Evolutionary conservation across 306 rosid species (phyloP), one percentile per base, ranked within the genome.

Genomic region (Acacia acuminata): DNA sequence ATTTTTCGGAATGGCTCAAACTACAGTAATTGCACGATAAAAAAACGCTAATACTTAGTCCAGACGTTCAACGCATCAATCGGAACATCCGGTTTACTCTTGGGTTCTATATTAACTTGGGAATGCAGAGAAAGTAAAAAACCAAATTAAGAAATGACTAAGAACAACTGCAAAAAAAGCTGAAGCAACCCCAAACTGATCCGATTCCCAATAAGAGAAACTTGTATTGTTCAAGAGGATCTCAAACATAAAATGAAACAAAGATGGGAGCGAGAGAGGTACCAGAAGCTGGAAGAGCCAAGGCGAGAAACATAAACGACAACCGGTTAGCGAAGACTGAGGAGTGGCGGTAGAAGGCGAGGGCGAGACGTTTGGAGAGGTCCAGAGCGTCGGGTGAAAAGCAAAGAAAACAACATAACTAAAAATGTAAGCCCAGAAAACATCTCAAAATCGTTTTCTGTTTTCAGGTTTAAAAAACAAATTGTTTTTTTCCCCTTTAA

Each of bases 181-280:
- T 30, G 17, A 13, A 71, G 48, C 22, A 19, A 75, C 13, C 16
- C 12, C 42, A 78, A 14, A 30, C 10, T 30, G 77, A 85, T 66
- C 77, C 24, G 75, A 82, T 78, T 38, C 48, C 48, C 68, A 86
- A 80, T 77, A 14, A 17, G 42, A 22, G 32, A 77, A 47, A 77
- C 44, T 5, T 73, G n/a, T 13, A 81, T 10, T 0, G 81, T 16
- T 42, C 36, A 12, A n/a, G 17, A 69, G 19, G 79, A 75, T 76
- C n/a, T 8, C 17, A 82, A 2, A 10, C 44, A 66, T 2, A 20
- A 17, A 80, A 3, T 48, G 73, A 71, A 73, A 27, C 5, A 34
- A 10, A 56, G 56, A 60, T 1, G 14, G 7, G 10, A 60, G 45
- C 8, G 12, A 16, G 61, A 66, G 50, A 16, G 53, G 53, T 70